Conservation (phyloP, 306 rosid genomes). For the barrel medic (Medicago truncatula) region DNA sequence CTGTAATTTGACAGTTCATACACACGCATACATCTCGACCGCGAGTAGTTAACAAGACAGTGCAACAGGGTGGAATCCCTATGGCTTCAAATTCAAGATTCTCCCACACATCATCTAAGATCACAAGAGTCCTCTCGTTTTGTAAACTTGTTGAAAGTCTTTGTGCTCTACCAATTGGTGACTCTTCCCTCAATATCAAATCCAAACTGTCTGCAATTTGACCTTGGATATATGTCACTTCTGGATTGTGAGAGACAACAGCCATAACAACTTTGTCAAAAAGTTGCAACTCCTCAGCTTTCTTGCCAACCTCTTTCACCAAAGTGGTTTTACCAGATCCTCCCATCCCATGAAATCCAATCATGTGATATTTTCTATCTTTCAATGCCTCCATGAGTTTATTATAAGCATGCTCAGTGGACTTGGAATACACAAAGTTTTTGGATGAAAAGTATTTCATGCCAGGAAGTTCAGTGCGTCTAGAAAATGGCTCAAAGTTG, state of each 20-base stretch:
- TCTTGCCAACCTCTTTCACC: conserved; percentile 27
- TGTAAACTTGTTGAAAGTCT: conserved; percentile 7
- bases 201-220: conserved; percentile 35
- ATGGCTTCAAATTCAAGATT: conserved; percentile 33
- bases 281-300: conserved; percentile 10
- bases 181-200: conserved; percentile 19
- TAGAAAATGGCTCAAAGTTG: background rate
- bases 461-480: conserved; percentile 15
- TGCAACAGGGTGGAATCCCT: conserved; percentile 34
- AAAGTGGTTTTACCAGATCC: conserved; percentile 40
- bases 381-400: conserved; percentile 26
- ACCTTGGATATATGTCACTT: conserved; percentile 37
- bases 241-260: conserved; percentile 2
- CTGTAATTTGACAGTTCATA: conserved; percentile 35
- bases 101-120: conserved; percentile 38
- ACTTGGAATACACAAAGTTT: conserved; percentile 2
- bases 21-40: background rate
- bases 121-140: conserved; percentile 5
- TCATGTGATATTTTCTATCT: conserved; percentile 8
- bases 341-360: conserved; percentile 33
- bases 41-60: conserved; percentile 29
- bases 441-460: conserved; percentile 18
- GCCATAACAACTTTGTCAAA: conserved; percentile 35
- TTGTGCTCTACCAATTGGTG: background rate
- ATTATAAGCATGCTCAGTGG: conserved; percentile 12